These are phyloP conservation scores for Nyctanthes arbortristis DNA, from an alignment of 257 asterid species.

Conservation along the genomic window DNA sequence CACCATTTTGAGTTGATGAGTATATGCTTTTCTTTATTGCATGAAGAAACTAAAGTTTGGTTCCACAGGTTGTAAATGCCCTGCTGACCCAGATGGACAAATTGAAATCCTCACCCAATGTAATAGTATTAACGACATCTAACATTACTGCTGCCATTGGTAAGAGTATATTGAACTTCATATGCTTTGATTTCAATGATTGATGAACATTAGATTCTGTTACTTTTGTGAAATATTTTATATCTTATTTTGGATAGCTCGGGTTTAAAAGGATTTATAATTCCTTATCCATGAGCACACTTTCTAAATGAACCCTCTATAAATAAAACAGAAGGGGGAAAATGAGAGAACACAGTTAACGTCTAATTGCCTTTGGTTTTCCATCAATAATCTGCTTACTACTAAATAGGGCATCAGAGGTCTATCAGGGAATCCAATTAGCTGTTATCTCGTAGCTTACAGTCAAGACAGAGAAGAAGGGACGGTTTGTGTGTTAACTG, in stretches of 20 bases:
- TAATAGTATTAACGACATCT: conserved; percentile 91
- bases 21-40: conserved; percentile 20
- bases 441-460: background rate
- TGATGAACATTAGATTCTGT: background rate
- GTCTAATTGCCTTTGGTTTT: no score
- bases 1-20: conserved; percentile 23
- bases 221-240: background rate
- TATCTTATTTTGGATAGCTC: background rate
- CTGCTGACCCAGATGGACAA: conserved; percentile 95
- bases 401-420: no score
- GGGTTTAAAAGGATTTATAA: background rate
- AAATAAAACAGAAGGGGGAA: no score
- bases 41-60: conserved; percentile 27
- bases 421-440: background rate
- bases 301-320: background rate
- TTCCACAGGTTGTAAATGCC: conserved; percentile 93
- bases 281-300: background rate
- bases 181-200: no score
- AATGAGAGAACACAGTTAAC: no score
- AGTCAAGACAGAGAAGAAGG: background rate
- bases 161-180: conserved; percentile 33
- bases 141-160: conserved; percentile 98
- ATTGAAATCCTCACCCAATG: conserved; percentile 87
- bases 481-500: background rate
- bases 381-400: no score